Evolutionary conservation across 2,329 filamentous ascomycete genomes (phyloP), one percentile per base, ranked within the genome.

Genomic region (Diaporthe caulivora): DNA sequence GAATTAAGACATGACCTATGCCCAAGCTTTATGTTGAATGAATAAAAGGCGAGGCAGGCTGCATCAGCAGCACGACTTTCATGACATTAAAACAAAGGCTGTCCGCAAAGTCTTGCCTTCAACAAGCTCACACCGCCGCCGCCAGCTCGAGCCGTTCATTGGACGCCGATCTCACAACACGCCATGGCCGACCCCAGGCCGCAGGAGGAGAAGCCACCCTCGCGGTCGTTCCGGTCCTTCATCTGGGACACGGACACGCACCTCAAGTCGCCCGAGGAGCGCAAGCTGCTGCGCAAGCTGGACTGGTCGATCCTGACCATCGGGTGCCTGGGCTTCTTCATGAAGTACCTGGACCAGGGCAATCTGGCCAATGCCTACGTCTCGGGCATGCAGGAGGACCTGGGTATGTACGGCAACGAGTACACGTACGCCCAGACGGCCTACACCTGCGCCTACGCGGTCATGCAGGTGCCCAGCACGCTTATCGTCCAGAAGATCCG

Each of bases 381-480:
- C 9, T 76, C 74, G n/a, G 77, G 77, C 5, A 78, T 78, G 77
- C 75, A 77, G 31, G 77, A 78, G 26, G 77, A 78, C 42, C 62
- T 78, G 15, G 18, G 15, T 2, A 77, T 78, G 75, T 74, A 68
- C 55, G 77, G 77, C 7, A 78, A 78, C n/a, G 76, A 78, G 65
- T 78, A 76, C 65, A 80, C 76, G 0, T 78, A 79, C 67, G 76
- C 75, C 8, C 53, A 72, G 26, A 78, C 77, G 18, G 75, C 70
- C 15, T 80, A 76, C 44, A 78, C 77, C 6, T 74, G 77, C 24
- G 76, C 76, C 5, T 81, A 80, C 57, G 79, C 79, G 11, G 65
- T 78, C 54, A 80, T 78, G 78, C 80, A 82, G 72, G 77, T 81
- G 24, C 80, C 80, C 11, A 78, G 76, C 65, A 82, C 78, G 13